Conservation (phyloP, 2,329 filamentous ascomycete species). For the Penicillium sclerotiorum region DNA sequence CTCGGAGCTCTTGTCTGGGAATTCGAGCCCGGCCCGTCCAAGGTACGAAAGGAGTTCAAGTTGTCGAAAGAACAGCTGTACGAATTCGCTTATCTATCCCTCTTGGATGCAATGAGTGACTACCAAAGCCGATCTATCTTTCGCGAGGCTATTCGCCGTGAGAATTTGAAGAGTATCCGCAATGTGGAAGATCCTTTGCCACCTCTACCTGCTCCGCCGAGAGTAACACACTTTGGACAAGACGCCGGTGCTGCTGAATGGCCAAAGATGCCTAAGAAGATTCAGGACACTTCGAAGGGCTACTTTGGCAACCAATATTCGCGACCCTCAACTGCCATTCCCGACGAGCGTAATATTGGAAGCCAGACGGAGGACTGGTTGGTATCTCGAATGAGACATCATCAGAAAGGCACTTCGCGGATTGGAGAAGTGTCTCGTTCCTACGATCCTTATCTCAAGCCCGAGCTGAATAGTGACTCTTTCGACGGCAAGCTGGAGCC, state of each 20-base stretch:
- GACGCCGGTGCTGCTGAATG: background rate
- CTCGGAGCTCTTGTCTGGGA: conserved; percentile 16
- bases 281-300: background rate
- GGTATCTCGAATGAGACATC: conserved; percentile 1
- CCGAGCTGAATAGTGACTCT: background rate
- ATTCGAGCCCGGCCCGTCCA: conserved; percentile 23
- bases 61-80: conserved; percentile 16
- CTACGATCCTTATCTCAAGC: background rate
- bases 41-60: background rate
- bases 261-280: background rate
- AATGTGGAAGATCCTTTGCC: conserved; percentile 28
- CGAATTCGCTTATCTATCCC: conserved; percentile 23
- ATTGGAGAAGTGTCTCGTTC: background rate
- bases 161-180: conserved; percentile 3
- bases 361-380: conserved; percentile 7
- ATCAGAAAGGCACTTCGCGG: conserved; percentile 12
- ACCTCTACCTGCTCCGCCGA: conserved; percentile 17
- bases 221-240: conserved; percentile 6
- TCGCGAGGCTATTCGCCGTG: conserved; percentile 5
- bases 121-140: conserved; percentile 16
- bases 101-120: conserved; percentile 18
- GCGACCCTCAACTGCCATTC: background rate
- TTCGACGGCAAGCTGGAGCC: background rate
- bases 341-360: background rate
- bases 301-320: conserved; percentile 1